These are phyloP conservation scores for Conoideocrella luteorostrata DNA, from an alignment of 2,329 filamentous ascomycete genomes.

Conservation along the genomic window DNA sequence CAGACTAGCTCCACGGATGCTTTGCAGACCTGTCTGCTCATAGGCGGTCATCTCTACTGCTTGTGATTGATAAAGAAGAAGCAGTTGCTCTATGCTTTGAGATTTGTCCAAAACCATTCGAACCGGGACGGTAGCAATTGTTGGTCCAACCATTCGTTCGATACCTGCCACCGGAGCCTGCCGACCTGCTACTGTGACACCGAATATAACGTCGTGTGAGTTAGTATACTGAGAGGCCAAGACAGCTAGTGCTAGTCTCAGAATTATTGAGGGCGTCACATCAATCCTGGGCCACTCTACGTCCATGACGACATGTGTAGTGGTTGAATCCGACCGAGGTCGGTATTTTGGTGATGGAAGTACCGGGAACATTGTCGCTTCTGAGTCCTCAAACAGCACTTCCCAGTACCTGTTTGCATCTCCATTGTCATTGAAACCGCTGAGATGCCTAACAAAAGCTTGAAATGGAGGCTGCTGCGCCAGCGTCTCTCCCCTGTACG, in stretches of 20 bases:
- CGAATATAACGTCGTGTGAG: constrained; percentile 25
- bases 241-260: constrained; percentile 23
- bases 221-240: constrained; percentile 29
- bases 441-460: constrained; percentile 35
- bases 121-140: constrained; percentile 21
- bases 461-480: constrained; percentile 25
- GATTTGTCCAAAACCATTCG: constrained; percentile 12
- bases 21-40: constrained; percentile 21
- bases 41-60: constrained; percentile 18
- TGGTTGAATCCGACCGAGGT: constrained; percentile 4
- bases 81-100: constrained; percentile 6
- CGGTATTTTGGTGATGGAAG: not conserved
- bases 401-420: constrained; percentile 31
- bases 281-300: constrained; percentile 8
- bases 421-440: constrained; percentile 25
- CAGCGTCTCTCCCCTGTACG: constrained; percentile 23
- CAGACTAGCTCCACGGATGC: constrained; percentile 17
- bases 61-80: constrained; percentile 16
- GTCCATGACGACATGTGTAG: not conserved
- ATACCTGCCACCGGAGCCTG: constrained; percentile 20
- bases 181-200: constrained; percentile 19
- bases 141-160: constrained; percentile 20
- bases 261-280: constrained; percentile 15
- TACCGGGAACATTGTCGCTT: constrained; percentile 1
- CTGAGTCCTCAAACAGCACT: constrained; percentile 4